These are phyloP conservation scores for Ploettnerulaceae sp. DNA, from an alignment of 2,329 filamentous ascomycete genomes.

Conservation along the genomic window DNA sequence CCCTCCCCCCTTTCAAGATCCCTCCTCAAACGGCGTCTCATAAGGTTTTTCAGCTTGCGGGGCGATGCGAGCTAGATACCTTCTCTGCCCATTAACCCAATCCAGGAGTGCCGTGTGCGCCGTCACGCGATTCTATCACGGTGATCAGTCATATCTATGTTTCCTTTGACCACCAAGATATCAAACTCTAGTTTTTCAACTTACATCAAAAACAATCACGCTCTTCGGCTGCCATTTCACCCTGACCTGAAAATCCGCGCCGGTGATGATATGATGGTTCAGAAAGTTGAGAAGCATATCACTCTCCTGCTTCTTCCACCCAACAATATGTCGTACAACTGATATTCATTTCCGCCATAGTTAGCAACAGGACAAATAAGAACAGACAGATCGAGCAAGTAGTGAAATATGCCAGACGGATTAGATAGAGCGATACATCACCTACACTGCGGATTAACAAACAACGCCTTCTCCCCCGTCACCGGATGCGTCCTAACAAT, in stretches of 20 bases:
- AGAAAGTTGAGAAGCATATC: constrained; percentile 66
- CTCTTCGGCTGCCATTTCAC: constrained; percentile 74
- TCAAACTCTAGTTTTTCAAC: too few species aligned
- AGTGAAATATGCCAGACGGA: too few species aligned
- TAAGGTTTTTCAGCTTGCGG: constrained; percentile 74
- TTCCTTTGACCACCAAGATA: too few species aligned
- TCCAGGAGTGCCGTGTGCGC: constrained; percentile 73
- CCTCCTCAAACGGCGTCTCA: constrained; percentile 59
- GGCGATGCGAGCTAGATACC: constrained; percentile 76
- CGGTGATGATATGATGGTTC: constrained; percentile 65
- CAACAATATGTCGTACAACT: constrained; percentile 75
- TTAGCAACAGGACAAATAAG: too few species aligned
- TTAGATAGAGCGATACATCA: too few species aligned
- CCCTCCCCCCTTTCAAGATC: too few species aligned
- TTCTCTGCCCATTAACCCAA: constrained; percentile 70
- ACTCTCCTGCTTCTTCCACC: constrained; percentile 79
- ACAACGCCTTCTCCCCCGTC: constrained; percentile 77
- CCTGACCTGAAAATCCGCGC: constrained; percentile 64
- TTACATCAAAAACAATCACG: constrained; percentile 73
- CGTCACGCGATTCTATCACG: constrained; percentile 61
- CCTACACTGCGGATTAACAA: constrained; percentile 74
- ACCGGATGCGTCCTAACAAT: constrained; percentile 72
- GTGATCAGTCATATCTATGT: constrained; percentile 12
- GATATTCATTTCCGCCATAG: too few species aligned
- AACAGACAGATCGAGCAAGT: too few species aligned